Conservation (phyloP, 768 basidiomycete genomes). For the Termitomyces sp. region DNA sequence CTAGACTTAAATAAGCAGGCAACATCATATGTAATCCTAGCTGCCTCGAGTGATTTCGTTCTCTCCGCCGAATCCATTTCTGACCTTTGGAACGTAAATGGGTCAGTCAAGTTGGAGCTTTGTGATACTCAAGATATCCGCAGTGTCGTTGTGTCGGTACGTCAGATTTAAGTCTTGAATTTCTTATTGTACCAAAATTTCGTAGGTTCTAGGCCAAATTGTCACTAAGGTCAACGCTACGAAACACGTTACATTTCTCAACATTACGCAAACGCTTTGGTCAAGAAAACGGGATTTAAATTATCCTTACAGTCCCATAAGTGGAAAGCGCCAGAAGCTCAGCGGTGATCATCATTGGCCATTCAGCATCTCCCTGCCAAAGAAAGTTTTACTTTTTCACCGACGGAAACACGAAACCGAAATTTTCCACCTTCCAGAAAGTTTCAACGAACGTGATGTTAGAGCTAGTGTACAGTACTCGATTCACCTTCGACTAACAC, state of each 20-base stretch:
- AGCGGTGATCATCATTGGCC: conserved; percentile 32
- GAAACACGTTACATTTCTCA: conserved; percentile 29
- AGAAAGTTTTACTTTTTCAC: conserved; percentile 21
- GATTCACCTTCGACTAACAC: conserved; percentile 23
- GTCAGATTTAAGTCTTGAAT: conserved; percentile 2
- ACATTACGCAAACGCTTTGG: conserved; percentile 31
- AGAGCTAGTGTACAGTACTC: conserved; percentile 33
- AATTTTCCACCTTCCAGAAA: conserved; percentile 30
- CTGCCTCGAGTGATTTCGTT: conserved; percentile 38
- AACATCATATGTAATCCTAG: conserved; percentile 43
- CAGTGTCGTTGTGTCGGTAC: conserved; percentile 44
- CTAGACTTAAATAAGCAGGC: conserved; percentile 18
- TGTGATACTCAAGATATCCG: conserved; percentile 40
- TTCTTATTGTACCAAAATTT: not conserved
- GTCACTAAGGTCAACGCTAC: conserved; percentile 30
- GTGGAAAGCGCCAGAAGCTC: conserved; percentile 23
- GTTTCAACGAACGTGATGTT: conserved; percentile 32
- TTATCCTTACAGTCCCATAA: conserved; percentile 9
- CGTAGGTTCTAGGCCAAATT: conserved; percentile 33
- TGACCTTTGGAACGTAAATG: conserved; percentile 13
- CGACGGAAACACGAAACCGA: conserved; percentile 15
- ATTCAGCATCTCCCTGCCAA: conserved; percentile 35
- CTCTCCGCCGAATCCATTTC: conserved; percentile 29
- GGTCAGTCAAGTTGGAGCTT: conserved; percentile 29
- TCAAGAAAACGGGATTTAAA: conserved; percentile 26